Conservation (phyloP, 1,139 yeast species). For the Candida neerlandica region DNA sequence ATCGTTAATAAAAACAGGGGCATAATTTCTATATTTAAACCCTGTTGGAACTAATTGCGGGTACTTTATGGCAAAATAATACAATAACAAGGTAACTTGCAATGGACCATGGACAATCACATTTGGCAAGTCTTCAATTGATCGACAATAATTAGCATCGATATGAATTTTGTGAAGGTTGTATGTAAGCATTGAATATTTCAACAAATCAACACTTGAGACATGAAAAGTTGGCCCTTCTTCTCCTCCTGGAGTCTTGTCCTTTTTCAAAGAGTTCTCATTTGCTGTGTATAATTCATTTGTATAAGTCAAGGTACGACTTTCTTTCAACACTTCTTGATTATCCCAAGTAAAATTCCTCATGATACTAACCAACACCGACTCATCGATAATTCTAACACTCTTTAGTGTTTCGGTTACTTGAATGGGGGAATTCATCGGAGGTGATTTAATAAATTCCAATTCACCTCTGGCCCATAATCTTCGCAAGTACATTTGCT, state of each 20-base stretch:
- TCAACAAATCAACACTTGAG: conserved; percentile 19
- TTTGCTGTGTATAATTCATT: conserved; percentile 23
- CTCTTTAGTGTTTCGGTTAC: conserved; percentile 50
- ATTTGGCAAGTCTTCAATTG: conserved; percentile 60
- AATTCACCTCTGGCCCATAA: conserved; percentile 84
- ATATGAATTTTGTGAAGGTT: conserved; percentile 86
- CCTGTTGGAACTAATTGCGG: conserved; percentile 21
- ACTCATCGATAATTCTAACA: conserved; percentile 36
- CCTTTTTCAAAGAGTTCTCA: not conserved
- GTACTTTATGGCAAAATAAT: conserved; percentile 40
- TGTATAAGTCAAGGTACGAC: conserved; percentile 40
- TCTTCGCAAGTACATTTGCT: conserved; percentile 53
- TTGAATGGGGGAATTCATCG: conserved; percentile 7
- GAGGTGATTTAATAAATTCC: conserved; percentile 31
- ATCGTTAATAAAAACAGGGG: conserved; percentile 33
- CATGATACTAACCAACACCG: conserved; percentile 47
- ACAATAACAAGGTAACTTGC: conserved; percentile 58
- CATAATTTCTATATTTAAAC: conserved; percentile 52
- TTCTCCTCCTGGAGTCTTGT: not conserved
- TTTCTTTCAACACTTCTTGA: conserved; percentile 25
- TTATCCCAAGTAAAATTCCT: conserved; percentile 32
- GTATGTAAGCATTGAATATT: conserved; percentile 74
- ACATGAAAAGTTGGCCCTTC: conserved; percentile 5
- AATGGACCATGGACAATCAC: conserved; percentile 84
- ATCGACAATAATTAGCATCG: conserved; percentile 54